phyloP scores from a whole-genome alignment of 1,284 basidiomycete genomes.

The Ceratobasidium sp. region DNA sequence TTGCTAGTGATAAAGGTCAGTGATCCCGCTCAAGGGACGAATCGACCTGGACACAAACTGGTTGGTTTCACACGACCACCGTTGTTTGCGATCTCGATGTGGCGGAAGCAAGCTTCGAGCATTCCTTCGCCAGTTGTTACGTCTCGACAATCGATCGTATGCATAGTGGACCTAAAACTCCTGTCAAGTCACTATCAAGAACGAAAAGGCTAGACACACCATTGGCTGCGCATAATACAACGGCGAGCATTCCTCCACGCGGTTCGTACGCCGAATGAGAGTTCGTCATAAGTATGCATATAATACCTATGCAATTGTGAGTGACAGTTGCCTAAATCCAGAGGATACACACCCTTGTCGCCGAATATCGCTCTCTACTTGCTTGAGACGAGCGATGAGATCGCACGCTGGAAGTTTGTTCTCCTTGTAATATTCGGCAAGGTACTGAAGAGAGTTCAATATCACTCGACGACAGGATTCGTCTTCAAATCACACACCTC shows the following conservation, averaged over 20 bases:
- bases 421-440: constrained; percentile 26
- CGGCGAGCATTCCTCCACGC: constrained; percentile 27
- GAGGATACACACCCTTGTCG: background rate
- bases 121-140: constrained; percentile 18
- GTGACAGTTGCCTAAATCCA: background rate
- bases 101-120: constrained; percentile 24
- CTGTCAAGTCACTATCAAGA: background rate
- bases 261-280: constrained; percentile 25
- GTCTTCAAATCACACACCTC: background rate
- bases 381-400: constrained; percentile 6
- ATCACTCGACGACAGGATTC: background rate
- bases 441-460: background rate
- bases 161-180: constrained; percentile 17
- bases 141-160: constrained; percentile 25
- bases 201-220: background rate
- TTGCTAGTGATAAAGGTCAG: background rate
- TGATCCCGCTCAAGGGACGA: background rate
- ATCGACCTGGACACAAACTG: background rate
- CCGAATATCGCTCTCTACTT: constrained; percentile 22
- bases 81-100: constrained; percentile 24
- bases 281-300: constrained; percentile 22
- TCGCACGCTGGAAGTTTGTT: constrained; percentile 23
- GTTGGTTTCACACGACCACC: constrained; percentile 26
- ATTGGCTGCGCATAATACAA: constrained; percentile 30
- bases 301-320: constrained; percentile 9